These are phyloP conservation scores for Ochromonadaceae sp. DNA, from an alignment of 352 stramenopile species.

Conservation along the genomic window DNA sequence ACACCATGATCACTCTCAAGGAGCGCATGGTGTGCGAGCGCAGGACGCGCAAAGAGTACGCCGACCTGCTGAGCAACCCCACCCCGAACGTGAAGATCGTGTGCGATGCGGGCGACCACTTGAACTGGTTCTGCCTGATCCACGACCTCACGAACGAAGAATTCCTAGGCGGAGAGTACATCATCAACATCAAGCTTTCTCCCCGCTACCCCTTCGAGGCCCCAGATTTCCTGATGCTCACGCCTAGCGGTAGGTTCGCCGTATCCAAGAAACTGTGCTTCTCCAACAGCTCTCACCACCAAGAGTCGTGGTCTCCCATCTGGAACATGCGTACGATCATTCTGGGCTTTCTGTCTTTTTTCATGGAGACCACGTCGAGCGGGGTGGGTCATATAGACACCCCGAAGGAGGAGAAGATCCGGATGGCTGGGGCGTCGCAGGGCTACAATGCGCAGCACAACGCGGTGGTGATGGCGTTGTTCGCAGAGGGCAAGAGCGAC, in stretches of 20 bases:
- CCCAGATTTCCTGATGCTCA: slow-evolving; percentile 9
- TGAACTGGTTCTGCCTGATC: slow-evolving; percentile 13
- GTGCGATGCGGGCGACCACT: not conserved
- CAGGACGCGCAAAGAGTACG: not conserved
- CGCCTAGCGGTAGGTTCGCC: slow-evolving; percentile 5
- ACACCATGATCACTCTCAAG: too few species aligned
- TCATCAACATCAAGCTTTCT: not conserved
- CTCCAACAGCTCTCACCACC: not conserved
- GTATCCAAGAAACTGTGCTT: slow-evolving; percentile 5
- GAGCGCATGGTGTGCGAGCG: too few species aligned
- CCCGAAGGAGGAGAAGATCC: not conserved
- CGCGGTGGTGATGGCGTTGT: not conserved
- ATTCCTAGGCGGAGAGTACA: not conserved
- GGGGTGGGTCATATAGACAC: slow-evolving; percentile 4
- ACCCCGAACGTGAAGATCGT: not conserved
- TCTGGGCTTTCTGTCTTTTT: slow-evolving; percentile 12
- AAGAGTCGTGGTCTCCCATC: slow-evolving; percentile 6
- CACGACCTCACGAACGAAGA: not conserved
- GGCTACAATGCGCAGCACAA: not conserved
- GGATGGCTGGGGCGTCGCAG: not conserved
- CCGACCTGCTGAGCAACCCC: not conserved
- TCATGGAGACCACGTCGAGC: not conserved
- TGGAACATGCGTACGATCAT: slow-evolving; percentile 6
- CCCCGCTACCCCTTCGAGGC: not conserved
- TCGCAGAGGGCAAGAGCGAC: too few species aligned